Evolutionary conservation across 2,329 filamentous ascomycete genomes (phyloP), one percentile per base, ranked within the genome.

Genomic region (Beauveria pseudobassiana): DNA sequence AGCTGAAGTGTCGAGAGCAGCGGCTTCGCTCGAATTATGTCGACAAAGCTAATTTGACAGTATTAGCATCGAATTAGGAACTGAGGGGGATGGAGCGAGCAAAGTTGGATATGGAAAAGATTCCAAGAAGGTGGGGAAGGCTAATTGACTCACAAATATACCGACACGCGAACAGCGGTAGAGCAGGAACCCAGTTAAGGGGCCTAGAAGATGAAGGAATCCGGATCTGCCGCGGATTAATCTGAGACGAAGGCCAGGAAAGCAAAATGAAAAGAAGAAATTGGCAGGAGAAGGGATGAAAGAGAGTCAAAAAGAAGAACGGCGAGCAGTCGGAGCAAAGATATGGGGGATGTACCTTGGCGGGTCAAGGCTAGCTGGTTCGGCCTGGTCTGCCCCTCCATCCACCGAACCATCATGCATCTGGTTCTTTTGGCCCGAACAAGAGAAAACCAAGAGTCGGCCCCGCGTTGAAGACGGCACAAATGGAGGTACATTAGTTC

Each of bases 171-270:
- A 48, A 22, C 26, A 51, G 26, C 14, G 49, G 59, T 16, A 6
- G 14, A 22, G 22, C 28, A 54, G 59, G 51, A 54, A 61, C 59
- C 59, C 59, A 61, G 51, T 61, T 10, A 61, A 61, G 59, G 59
- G 59, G 59, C 59, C 59, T 54, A 34, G 30, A 22, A 34, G 9
- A 16, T 14, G 28, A 24, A 5, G 28, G n/a, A 38, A 26, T 20
- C 22, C n/a, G n/a, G 26, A 42, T 54, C 45, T 53, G 42, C 40
- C 22, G 26, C 49, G 40, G 1, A 28, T 40, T 9, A 4, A 22
- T 34, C 24, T 14, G 38, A 30, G 40, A 45, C 1, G 20, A 14
- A 10, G 22, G 59, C 22, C 26, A 45, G 59, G 38, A n/a, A 49
- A 42, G 50, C 28, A 49, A 48, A 16, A 58, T 12, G 43, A 24